A percentile compares a stretch with the other conserved stretches of the same genome.
Evolutionary conservation across 202 grass and related monocot genomes (phyloP).

Genomic region (Schoenoplectus tabernaemontani): DNA sequence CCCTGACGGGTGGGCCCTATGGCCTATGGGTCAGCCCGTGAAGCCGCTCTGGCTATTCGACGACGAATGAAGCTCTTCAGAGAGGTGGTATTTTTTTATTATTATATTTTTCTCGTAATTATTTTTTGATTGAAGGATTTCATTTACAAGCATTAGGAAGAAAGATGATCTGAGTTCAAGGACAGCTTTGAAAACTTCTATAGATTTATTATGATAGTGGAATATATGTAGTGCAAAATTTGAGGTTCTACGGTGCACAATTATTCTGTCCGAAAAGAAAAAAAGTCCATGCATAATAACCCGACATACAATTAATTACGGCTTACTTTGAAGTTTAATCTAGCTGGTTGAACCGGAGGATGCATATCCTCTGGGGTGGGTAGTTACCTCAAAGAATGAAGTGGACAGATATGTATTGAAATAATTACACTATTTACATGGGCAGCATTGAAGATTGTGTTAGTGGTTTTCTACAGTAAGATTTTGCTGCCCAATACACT

Average conservation of each 20-base stretch:
- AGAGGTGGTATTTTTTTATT: slow-evolving; percentile 26
- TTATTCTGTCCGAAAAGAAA: not conserved
- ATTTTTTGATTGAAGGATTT: not conserved
- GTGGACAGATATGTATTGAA: too few relatives aligned
- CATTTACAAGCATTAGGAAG: not conserved
- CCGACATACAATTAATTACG: not conserved
- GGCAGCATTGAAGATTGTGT: too few relatives aligned
- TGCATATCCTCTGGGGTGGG: too few relatives aligned
- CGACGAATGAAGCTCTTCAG: slow-evolving; percentile 76
- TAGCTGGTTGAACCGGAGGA: not conserved
- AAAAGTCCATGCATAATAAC: too few relatives aligned
- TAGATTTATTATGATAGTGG: not conserved
- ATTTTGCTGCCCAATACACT: too few relatives aligned
- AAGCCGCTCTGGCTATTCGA: slow-evolving; percentile 48
- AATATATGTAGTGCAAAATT: not conserved
- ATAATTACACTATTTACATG: too few relatives aligned
- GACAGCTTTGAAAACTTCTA: not conserved
- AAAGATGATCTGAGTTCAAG: not conserved
- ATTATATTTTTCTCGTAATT: not conserved
- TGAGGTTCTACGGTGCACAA: not conserved
- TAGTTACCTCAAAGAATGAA: too few relatives aligned
- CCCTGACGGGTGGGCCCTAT: slow-evolving; percentile 47
- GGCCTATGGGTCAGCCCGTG: slow-evolving; percentile 20
- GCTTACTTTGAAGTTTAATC: not conserved
- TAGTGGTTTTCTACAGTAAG: too few relatives aligned